Evolutionary conservation across 495 filamentous ascomycete species (phyloP).

Genomic region (Penicillium taxi): DNA sequence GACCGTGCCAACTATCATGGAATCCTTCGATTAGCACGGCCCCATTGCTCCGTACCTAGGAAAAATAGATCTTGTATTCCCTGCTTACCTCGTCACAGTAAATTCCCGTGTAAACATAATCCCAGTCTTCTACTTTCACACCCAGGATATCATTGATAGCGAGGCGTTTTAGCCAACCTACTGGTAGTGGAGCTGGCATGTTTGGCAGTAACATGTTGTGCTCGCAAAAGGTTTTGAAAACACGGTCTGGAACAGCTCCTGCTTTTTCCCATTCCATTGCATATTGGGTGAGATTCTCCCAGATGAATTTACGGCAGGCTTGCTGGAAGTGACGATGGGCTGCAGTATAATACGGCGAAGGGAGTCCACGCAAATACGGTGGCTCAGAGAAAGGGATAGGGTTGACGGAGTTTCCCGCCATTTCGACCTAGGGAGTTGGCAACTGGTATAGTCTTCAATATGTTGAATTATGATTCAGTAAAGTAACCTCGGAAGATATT

Average conservation of each 20-base stretch:
- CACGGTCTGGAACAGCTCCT: constrained; percentile 52
- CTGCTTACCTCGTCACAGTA: constrained; percentile 52
- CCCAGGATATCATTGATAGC: constrained; percentile 59
- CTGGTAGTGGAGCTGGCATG: constrained; percentile 58
- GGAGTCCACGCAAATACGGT: constrained; percentile 59
- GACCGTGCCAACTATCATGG: constrained; percentile 48
- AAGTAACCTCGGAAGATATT: too few relatives aligned
- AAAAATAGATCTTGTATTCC: too few relatives aligned
- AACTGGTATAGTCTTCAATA: background rate
- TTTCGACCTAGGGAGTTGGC: too few relatives aligned
- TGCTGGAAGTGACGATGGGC: constrained; percentile 59
- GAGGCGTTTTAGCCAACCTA: constrained; percentile 55
- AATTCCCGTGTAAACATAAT: constrained; percentile 63
- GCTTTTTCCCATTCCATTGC: constrained; percentile 60
- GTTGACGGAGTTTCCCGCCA: constrained; percentile 28
- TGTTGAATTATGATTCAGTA: background rate
- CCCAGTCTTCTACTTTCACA: constrained; percentile 68
- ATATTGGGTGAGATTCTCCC: constrained; percentile 49
- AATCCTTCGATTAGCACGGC: too few relatives aligned
- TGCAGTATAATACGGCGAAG: constrained; percentile 58
- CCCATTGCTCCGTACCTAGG: too few relatives aligned
- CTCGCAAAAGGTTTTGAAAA: constrained; percentile 53
- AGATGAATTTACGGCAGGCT: constrained; percentile 56
- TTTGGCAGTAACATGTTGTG: constrained; percentile 58
- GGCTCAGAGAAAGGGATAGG: constrained; percentile 66